Conservation (phyloP, 345 rosid species). For the Turritis glabra region DNA sequence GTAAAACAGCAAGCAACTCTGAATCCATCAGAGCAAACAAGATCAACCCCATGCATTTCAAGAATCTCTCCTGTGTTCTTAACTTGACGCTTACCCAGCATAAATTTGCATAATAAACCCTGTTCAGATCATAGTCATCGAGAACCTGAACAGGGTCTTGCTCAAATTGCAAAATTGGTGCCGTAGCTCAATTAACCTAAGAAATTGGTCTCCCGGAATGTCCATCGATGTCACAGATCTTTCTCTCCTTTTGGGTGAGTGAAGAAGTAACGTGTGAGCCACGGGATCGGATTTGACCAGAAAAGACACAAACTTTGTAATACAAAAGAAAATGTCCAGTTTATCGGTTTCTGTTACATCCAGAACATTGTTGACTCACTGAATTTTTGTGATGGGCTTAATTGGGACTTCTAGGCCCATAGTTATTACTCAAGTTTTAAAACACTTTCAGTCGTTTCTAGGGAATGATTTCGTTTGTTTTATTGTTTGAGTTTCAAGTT, state of each 20-base stretch:
- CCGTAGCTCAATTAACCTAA: constrained; percentile 70
- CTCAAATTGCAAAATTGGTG: constrained; percentile 25
- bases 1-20: neutral
- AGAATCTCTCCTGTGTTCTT: neutral
- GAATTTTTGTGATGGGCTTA: neutral
- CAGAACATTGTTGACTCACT: constrained; percentile 16
- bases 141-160: neutral
- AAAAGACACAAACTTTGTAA: constrained; percentile 66
- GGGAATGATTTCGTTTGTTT: too few relatives aligned
- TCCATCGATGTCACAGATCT: too few relatives aligned
- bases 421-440: too few relatives aligned
- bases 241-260: too few relatives aligned
- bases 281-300: constrained; percentile 61
- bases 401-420: too few relatives aligned
- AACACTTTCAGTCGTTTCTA: too few relatives aligned
- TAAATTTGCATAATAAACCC: too few relatives aligned
- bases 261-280: constrained; percentile 70
- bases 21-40: neutral
- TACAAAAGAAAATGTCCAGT: constrained; percentile 56
- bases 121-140: neutral
- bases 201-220: constrained; percentile 68
- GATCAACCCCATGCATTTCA: neutral
- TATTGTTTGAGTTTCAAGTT: too few relatives aligned
- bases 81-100: neutral
- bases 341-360: constrained; percentile 54